phyloP scores from a whole-genome alignment of 768 basidiomycete genomes.

The Steccherinum ochraceum region DNA sequence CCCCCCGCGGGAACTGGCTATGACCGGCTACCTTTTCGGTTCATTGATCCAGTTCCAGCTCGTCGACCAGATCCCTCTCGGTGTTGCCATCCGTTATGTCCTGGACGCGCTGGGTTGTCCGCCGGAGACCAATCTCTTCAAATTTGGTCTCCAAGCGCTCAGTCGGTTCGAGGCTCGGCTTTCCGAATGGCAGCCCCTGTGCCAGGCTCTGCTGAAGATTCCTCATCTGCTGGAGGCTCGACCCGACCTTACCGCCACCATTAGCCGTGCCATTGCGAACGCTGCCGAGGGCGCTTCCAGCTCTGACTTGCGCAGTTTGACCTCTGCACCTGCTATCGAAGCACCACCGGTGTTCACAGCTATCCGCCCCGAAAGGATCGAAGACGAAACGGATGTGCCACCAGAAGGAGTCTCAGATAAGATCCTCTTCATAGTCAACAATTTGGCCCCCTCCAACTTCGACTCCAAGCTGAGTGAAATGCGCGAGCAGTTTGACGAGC shows the following conservation, averaged over 20 bases:
- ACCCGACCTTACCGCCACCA: slow-evolving; percentile 69
- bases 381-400: slow-evolving; percentile 60
- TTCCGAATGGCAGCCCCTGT: slow-evolving; percentile 88
- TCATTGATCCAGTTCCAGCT: slow-evolving; percentile 92
- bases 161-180: slow-evolving; percentile 82
- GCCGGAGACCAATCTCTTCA: slow-evolving; percentile 89
- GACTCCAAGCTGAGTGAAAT: slow-evolving; percentile 85
- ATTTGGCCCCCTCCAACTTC: slow-evolving; percentile 91
- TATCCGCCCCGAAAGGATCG: slow-evolving; percentile 65
- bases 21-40: slow-evolving; percentile 96
- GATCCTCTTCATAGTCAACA: slow-evolving; percentile 97
- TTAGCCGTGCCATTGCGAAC: slow-evolving; percentile 64
- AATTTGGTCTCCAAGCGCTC: slow-evolving; percentile 90
- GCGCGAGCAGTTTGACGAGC: slow-evolving; percentile 75
- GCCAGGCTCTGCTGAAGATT: slow-evolving; percentile 82
- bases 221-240: slow-evolving; percentile 81
- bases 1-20: slow-evolving; percentile 86
- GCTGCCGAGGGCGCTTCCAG: slow-evolving; percentile 35
- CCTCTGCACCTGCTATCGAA: slow-evolving; percentile 31
- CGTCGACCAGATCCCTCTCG: slow-evolving; percentile 89
- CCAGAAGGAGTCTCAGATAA: slow-evolving; percentile 87
- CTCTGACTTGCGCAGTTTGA: slow-evolving; percentile 35
- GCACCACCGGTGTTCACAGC: slow-evolving; percentile 62
- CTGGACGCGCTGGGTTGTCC: slow-evolving; percentile 89
- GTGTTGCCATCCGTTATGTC: slow-evolving; percentile 95